Base-by-base conservation (phyloP, 2,329 filamentous ascomycete genomes). In the Endocalyx cinctus region DNA sequence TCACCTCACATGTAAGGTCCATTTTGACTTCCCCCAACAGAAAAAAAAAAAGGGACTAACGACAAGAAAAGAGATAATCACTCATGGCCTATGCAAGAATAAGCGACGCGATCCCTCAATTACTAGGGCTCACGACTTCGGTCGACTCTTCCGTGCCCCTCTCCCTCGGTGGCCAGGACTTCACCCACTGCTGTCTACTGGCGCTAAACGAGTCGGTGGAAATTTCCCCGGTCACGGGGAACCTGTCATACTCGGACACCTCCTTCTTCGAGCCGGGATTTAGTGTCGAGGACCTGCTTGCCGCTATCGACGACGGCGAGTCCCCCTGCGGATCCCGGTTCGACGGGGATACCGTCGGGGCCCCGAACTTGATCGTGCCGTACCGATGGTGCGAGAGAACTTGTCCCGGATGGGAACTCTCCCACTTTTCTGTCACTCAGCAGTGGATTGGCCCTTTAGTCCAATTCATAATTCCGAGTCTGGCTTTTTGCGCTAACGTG, bases 401-500 rank as follows among this genome's bases (percentile, higher is more conserved):
- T 10, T 59, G 55, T 27, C 42, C 44, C 2, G 57, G 57, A 0
- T 58, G 57, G 46, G 43, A 54, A 36, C 45, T 55, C 6, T 58
- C 56, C 13, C 47, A 48, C 29, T 28, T 41, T 6, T 35, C 29
- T 8, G 41, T 37, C 6, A 50, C 54, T 34, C 43, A 37, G 29
- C 51, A 60, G 34, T 62, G 56, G 56, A 42, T 57, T 23, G 55
- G 52, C 7, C 56, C 55, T 2, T 41, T 60, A 0, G 54, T 58
- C 1, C 52, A 58, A 27, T 62, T 60, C 41, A 55, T 62, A 27
- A 41, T 62, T 19, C 58, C 57, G 1, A 53, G 52, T 12, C 39
- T 62, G 4, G 55, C 58, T 1, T 62, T 62, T 39, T 56, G 55
- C 33, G 49, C 59, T 25, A 57, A 55, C 18, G 51, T 62, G 8